Evolutionary conservation across 495 filamentous ascomycete species (phyloP), one percentile per base, ranked within the genome.

Genomic region (Trichoderma gamsii): DNA sequence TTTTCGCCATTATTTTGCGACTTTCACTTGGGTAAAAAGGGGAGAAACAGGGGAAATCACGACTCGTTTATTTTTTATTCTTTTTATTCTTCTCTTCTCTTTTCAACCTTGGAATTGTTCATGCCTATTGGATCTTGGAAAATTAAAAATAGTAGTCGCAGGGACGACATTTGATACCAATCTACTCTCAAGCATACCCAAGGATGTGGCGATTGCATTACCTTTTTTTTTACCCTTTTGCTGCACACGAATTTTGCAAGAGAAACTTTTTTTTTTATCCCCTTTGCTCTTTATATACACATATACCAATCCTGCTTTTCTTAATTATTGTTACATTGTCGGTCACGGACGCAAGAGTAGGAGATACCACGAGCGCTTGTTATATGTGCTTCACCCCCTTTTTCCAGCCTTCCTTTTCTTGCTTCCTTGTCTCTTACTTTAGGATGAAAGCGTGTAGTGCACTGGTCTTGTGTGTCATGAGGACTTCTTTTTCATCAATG

Each of bases 111-210:
- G 56, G 25, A 38, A 15, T 18, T 29, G 25, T 32, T 61, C 27
- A 29, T 25, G 16, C 29, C 23, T 59, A 21, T 59, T 59, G 18
- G 4, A 18, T 6, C n/a, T 52, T 52, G 49, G 49, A 52, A 21
- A 52, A 21, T 23, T 16, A 61, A 61, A 61, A 61, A 29, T 35
- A 32, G 56, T 27, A 25, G 56, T 27, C 25, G 56, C 15, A 61
- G 25, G 8, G 25, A 61, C 56, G 56, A 25, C 56, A 32, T 61
- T 61, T 61, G 56, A 61, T 61, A 32, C 56, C 56, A 61, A 61
- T 18, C 49, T 9, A 61, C 56, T 29, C 56, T 61, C 56, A 61
- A 27, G 29, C 56, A 61, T 61, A 61, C 56, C 56, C 56, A 27
- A 32, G 25, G 51, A 56, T 21, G 16, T 56, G n/a, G 51, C 51